Percentiles rank a stretch among this genome's conserved stretches.
Evolutionary conservation across 306 rosid species (phyloP).

Genomic region (Quercus alba): DNA sequence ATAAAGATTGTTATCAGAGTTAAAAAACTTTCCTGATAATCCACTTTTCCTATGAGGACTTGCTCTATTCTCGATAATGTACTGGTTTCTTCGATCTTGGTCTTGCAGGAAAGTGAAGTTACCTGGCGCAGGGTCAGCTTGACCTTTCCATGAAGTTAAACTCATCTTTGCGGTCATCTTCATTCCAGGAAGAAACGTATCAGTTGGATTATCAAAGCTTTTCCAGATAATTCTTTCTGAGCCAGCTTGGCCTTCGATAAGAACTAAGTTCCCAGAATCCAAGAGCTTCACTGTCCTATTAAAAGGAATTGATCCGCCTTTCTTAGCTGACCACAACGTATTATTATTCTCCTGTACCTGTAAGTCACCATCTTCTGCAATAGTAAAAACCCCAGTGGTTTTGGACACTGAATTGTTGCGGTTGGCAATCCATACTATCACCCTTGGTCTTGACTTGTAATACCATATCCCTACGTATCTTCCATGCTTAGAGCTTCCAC

Average conservation of each 20-base stretch:
- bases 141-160: conserved; percentile 31
- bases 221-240: conserved; percentile 26
- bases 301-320: not conserved
- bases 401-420: not conserved
- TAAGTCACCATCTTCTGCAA: conserved; percentile 29
- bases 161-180: conserved; percentile 2
- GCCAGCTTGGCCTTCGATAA: not conserved
- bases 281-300: conserved; percentile 22
- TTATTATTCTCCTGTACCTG: conserved; percentile 1
- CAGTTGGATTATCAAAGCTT: conserved; percentile 40
- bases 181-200: conserved; percentile 56
- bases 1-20: too few species aligned
- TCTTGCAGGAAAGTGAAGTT: conserved; percentile 18
- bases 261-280: conserved; percentile 44
- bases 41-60: conserved; percentile 16
- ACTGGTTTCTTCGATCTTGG: not conserved
- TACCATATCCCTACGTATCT: conserved; percentile 47
- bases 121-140: not conserved
- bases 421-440: conserved; percentile 40
- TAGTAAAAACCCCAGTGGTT: conserved; percentile 12
- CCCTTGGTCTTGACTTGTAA: not conserved
- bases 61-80: not conserved
- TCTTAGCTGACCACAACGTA: not conserved
- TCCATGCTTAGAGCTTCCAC: not conserved
- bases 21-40: not conserved